These are phyloP conservation scores for Corynespora cassiicola DNA, from an alignment of 2,329 filamentous ascomycete species.

Conservation along the genomic window DNA sequence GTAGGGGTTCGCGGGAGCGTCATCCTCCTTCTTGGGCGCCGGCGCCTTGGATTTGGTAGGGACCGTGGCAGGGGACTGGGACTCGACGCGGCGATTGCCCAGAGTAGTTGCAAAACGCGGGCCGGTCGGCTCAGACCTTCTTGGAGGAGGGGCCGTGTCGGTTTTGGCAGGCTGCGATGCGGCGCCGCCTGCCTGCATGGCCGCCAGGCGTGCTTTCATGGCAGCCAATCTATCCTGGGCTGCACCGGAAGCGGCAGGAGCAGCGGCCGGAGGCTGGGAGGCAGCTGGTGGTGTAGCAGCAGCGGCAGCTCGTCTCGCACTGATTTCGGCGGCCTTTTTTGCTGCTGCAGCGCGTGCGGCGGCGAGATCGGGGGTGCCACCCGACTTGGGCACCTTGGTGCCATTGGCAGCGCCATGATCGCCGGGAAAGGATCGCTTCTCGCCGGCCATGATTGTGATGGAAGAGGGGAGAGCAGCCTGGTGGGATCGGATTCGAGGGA, in stretches of 20 bases:
- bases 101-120: conserved; percentile 62
- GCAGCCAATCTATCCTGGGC: conserved; percentile 18
- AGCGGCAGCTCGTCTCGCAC: conserved; percentile 36
- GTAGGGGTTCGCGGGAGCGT: conserved; percentile 78
- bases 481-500: background rate
- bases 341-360: conserved; percentile 33
- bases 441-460: conserved; percentile 41
- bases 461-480: conserved; percentile 8
- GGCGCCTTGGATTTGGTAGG: conserved; percentile 37
- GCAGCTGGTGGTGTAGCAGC: conserved; percentile 13
- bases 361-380: conserved; percentile 39
- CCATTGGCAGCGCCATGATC: conserved; percentile 44
- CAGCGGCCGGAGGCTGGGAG: conserved; percentile 14
- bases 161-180: conserved; percentile 42
- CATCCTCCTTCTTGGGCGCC: conserved; percentile 55
- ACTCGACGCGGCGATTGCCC: conserved; percentile 61
- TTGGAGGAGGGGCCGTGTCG: conserved; percentile 50
- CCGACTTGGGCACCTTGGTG: conserved; percentile 49
- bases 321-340: conserved; percentile 40
- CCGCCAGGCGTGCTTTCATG: conserved; percentile 33
- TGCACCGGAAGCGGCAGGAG: conserved; percentile 14
- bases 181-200: conserved; percentile 56
- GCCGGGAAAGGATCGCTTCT: conserved; percentile 52
- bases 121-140: conserved; percentile 51
- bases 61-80: conserved; percentile 40